Evolutionary conservation across 495 filamentous ascomycete genomes (phyloP).

Genomic region (Achaetomiella virescens): DNA sequence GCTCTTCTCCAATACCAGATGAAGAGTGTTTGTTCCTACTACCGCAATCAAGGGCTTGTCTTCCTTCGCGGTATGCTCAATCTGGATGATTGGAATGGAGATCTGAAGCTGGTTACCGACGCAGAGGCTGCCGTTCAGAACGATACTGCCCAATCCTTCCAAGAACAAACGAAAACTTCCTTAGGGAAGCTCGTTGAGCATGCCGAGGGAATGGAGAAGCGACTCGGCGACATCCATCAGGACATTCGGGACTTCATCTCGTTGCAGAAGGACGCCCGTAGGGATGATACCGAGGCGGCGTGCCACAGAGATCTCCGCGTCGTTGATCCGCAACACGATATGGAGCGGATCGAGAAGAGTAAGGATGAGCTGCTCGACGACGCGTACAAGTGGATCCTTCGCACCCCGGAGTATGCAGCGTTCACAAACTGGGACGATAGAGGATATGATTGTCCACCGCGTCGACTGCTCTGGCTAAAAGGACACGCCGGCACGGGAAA

Average conservation of each 20-base stretch:
- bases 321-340: constrained; percentile 32
- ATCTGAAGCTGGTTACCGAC: too few species aligned
- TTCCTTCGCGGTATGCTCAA: too few species aligned
- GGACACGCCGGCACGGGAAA: constrained; percentile 41
- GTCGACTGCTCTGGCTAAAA: constrained; percentile 38
- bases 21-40: not conserved
- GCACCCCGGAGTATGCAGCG: constrained; percentile 28
- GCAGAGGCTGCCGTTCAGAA: too few species aligned
- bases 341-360: constrained; percentile 33
- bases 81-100: too few species aligned
- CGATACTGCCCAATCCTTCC: not conserved
- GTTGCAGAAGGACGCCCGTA: not conserved
- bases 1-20: constrained; percentile 2
- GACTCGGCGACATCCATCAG: too few species aligned
- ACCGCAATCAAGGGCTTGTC: too few species aligned
- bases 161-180: not conserved
- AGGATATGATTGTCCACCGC: constrained; percentile 24
- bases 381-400: constrained; percentile 41
- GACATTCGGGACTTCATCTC: not conserved
- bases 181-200: not conserved
- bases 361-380: constrained; percentile 40
- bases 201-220: not conserved
- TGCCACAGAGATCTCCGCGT: constrained; percentile 24
- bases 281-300: not conserved
- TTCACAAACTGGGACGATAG: constrained; percentile 28